A percentile compares a stretch with the other conserved stretches of the same genome.
Conservation (phyloP, 441 rosid species). For the Euphorbia celastroides region DNA sequence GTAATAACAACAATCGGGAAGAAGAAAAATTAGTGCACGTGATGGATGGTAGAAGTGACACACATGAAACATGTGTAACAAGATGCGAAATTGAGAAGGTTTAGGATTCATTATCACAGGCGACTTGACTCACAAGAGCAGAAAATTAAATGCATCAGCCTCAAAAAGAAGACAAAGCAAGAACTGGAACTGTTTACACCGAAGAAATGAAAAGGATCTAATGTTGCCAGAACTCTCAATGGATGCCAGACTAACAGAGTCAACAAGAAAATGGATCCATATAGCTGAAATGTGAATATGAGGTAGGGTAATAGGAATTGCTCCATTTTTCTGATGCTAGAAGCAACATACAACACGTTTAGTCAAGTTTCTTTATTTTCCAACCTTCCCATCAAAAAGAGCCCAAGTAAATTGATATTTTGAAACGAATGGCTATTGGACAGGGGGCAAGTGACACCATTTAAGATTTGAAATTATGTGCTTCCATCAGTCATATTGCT, state of each 20-base stretch:
- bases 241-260: not conserved
- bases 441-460: not conserved
- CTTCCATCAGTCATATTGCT: slow-evolving; percentile 19
- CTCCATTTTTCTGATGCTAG: not conserved
- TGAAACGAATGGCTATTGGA: not conserved
- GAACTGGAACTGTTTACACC: not conserved
- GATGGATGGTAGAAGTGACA: not conserved
- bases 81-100: not conserved
- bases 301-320: not conserved
- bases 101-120: not conserved
- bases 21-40: not conserved
- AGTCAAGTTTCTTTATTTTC: not conserved
- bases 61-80: not conserved
- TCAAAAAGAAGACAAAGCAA: not conserved
- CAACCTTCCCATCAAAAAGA: not conserved
- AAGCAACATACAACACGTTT: not conserved
- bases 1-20: not conserved
- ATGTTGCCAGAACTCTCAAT: not conserved
- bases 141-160: not conserved
- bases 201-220: not conserved
- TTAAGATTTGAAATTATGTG: slow-evolving; percentile 3
- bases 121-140: not conserved
- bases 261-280: not conserved
- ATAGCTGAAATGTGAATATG: not conserved
- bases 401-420: not conserved